Conservation (phyloP, 805 yeast genomes). For the Torulaspora delbrueckii region DNA sequence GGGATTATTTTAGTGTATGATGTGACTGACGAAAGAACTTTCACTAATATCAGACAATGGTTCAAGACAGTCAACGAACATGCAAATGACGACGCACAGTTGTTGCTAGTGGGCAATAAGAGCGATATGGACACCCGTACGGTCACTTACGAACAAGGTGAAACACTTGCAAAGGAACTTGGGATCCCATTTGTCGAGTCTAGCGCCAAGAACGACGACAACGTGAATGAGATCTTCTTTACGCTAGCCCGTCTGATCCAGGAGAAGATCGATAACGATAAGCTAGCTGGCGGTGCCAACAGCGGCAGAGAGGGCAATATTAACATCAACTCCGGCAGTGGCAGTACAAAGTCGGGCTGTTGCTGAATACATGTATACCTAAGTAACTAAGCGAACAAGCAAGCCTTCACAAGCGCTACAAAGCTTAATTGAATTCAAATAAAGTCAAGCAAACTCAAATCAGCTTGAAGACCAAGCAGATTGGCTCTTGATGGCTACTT, state of each 20-base stretch:
- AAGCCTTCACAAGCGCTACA: not conserved
- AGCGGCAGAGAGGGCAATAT: constrained; percentile 45
- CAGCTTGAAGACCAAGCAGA: not conserved
- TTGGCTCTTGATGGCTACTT: not conserved
- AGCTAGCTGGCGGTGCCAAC: constrained; percentile 49
- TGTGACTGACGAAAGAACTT: constrained; percentile 84
- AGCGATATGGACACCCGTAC: constrained; percentile 86
- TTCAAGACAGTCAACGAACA: constrained; percentile 92
- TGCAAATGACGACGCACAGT: constrained; percentile 92
- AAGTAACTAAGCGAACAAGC: not conserved
- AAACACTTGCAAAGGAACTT: constrained; percentile 76
- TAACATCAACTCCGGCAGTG: constrained; percentile 43
- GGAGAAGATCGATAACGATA: constrained; percentile 58
- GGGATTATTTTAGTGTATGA: constrained; percentile 81
- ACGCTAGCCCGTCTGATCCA: constrained; percentile 82
- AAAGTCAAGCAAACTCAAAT: not conserved
- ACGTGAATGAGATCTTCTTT: constrained; percentile 88
- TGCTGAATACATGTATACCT: constrained; percentile 37
- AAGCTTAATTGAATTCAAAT: not conserved
- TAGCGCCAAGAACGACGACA: constrained; percentile 87
- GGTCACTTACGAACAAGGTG: constrained; percentile 87
- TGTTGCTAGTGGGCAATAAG: constrained; percentile 93
- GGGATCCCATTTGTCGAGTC: constrained; percentile 93
- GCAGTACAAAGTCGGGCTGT: constrained; percentile 42
- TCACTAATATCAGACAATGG: constrained; percentile 92